These are phyloP conservation scores for Pestalotiopsis sp. DNA, from an alignment of 2,329 filamentous ascomycete species.

Conservation along the genomic window DNA sequence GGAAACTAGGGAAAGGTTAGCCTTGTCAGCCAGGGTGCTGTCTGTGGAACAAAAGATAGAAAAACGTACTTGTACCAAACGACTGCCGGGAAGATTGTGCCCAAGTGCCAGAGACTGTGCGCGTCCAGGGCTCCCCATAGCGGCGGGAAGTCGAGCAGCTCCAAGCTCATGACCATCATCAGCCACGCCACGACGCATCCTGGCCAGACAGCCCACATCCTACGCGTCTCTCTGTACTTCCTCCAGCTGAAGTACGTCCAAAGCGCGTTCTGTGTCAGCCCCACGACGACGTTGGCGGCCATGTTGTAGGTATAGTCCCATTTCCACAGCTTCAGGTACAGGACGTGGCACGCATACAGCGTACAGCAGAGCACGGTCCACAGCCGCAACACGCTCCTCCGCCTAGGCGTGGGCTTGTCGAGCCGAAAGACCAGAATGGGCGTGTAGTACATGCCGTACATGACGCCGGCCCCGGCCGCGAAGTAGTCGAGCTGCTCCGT, in stretches of 20 bases:
- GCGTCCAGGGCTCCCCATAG: constrained; percentile 83
- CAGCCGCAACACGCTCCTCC: constrained; percentile 58
- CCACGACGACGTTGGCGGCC: constrained; percentile 86
- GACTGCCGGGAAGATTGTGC: constrained; percentile 84
- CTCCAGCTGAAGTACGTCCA: constrained; percentile 85
- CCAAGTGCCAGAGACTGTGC: constrained; percentile 93
- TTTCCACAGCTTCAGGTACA: constrained; percentile 79
- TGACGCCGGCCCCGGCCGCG: constrained; percentile 82
- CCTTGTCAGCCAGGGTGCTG: constrained; percentile 14
- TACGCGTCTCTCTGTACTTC: constrained; percentile 71
- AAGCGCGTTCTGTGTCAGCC: constrained; percentile 77
- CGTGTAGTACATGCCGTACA: constrained; percentile 90
- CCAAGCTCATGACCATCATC: constrained; percentile 90
- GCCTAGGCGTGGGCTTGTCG: constrained; percentile 56
- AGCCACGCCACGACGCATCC: constrained; percentile 91
- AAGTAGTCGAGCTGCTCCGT: constrained; percentile 98
- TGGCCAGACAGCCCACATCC: constrained; percentile 85
- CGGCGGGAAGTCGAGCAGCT: constrained; percentile 92
- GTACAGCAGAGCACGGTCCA: constrained; percentile 77
- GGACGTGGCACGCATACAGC: constrained; percentile 77
- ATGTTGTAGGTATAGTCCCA: constrained; percentile 99
- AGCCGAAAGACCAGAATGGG: constrained; percentile 82
- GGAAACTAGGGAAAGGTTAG: constrained; percentile 60
- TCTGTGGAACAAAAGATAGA: background rate
- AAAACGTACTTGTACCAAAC: constrained; percentile 90